Evolutionary conservation across 352 stramenopile species (phyloP).

Genomic region (Phytophthora syringae): DNA sequence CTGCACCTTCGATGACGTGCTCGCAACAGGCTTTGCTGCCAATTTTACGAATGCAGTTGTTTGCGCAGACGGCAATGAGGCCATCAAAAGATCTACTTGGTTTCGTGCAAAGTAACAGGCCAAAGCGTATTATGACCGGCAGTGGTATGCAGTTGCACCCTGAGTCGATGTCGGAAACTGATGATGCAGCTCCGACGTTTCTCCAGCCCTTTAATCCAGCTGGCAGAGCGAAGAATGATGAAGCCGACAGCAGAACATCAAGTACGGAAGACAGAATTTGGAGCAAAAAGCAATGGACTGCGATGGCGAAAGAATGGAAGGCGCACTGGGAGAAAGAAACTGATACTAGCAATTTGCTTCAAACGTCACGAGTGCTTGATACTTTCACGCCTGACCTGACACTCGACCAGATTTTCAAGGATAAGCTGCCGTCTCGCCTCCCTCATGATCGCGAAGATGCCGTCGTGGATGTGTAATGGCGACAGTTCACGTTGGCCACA

Average conservation of each 20-base stretch:
- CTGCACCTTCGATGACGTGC: constrained; percentile 43
- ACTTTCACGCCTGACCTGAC: constrained; percentile 45
- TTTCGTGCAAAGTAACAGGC: constrained; percentile 41
- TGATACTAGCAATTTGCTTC: constrained; percentile 35
- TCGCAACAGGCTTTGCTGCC: constrained; percentile 48
- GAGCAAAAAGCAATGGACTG: constrained; percentile 57
- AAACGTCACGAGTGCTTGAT: constrained; percentile 41
- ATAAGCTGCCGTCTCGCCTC: constrained; percentile 72
- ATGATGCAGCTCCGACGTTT: constrained; percentile 21
- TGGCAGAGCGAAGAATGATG: constrained; percentile 16
- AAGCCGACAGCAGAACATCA: constrained; percentile 24
- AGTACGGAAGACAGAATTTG: constrained; percentile 32
- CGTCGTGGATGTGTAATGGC: constrained; percentile 66
- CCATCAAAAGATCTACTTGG: constrained; percentile 54
- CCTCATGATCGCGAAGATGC: constrained; percentile 73
- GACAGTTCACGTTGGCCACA: background rate
- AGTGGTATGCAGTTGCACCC: constrained; percentile 4
- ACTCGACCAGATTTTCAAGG: constrained; percentile 78
- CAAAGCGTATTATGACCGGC: constrained; percentile 8
- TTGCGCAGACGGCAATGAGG: constrained; percentile 42
- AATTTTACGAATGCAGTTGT: constrained; percentile 59
- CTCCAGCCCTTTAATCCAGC: constrained; percentile 16
- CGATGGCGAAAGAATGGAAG: constrained; percentile 54
- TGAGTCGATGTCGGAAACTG: constrained; percentile 20
- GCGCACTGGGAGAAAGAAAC: constrained; percentile 56